These are phyloP conservation scores for Zygosaccharomyces pseudorouxii DNA, from an alignment of 805 yeast species.

Conservation along the genomic window DNA sequence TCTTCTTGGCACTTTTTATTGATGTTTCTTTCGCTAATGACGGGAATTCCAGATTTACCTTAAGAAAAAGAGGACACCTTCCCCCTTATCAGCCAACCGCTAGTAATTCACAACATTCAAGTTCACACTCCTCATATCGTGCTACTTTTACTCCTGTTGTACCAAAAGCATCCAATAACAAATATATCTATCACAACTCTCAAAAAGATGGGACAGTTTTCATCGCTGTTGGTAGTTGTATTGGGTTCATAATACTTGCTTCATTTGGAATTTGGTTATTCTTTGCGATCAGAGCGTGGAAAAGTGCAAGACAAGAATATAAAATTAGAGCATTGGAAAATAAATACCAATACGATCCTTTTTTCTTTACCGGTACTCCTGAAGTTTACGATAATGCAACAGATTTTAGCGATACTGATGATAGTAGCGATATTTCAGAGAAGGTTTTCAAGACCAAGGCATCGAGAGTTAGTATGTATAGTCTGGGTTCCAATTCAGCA, in stretches of 20 bases:
- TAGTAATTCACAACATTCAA: slow-evolving; percentile 3
- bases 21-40: slow-evolving; percentile 5
- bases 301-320: slow-evolving; percentile 30
- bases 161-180: slow-evolving; percentile 40
- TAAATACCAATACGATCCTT: slow-evolving; percentile 22
- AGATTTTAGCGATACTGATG: slow-evolving; percentile 18
- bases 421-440: slow-evolving; percentile 25
- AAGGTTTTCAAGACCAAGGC: slow-evolving; percentile 21
- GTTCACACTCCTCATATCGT: slow-evolving; percentile 6
- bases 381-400: slow-evolving; percentile 23
- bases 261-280: slow-evolving; percentile 24
- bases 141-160: slow-evolving; percentile 23
- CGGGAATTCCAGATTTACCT: neutral
- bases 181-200: slow-evolving; percentile 45
- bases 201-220: slow-evolving; percentile 70
- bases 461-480: slow-evolving; percentile 29
- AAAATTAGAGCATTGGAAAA: slow-evolving; percentile 16
- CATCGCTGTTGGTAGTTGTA: slow-evolving; percentile 66
- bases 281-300: slow-evolving; percentile 25
- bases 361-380: slow-evolving; percentile 9
- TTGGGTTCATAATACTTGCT: slow-evolving; percentile 47
- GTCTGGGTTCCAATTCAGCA: slow-evolving; percentile 32
- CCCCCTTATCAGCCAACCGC: neutral
- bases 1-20: slow-evolving; percentile 2
- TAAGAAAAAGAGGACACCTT: neutral